Conservation (phyloP, 2,329 filamentous ascomycete species). For the Arachnomyces sp. region DNA sequence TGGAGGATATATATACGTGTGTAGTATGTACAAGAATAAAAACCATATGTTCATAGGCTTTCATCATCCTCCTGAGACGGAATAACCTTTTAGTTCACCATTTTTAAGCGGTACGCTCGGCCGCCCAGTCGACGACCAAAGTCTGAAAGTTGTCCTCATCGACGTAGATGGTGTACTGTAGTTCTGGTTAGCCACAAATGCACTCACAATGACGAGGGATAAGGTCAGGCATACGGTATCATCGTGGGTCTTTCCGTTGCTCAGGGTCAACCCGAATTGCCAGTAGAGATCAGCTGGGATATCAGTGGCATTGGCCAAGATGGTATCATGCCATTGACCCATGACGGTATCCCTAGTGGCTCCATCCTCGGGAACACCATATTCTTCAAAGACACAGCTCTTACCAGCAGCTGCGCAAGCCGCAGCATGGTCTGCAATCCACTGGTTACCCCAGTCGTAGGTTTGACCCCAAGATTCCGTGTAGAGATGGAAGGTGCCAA, state of each 20-base stretch:
- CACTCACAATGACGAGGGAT: too few relatives aligned
- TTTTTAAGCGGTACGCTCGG: neutral
- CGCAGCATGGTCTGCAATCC: constrained; percentile 41
- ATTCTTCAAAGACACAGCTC: constrained; percentile 36
- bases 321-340: constrained; percentile 29
- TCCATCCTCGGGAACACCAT: constrained; percentile 20
- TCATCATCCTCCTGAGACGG: too few relatives aligned
- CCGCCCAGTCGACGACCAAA: constrained; percentile 1
- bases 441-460: constrained; percentile 39
- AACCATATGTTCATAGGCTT: too few relatives aligned
- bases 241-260: constrained; percentile 21
- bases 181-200: too few relatives aligned
- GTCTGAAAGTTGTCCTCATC: constrained; percentile 4
- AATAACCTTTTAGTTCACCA: too few relatives aligned
- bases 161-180: constrained; percentile 3
- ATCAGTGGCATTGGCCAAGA: constrained; percentile 23
- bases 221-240: constrained; percentile 11
- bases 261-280: constrained; percentile 30
- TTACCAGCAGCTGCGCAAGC: constrained; percentile 32
- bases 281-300: constrained; percentile 33
- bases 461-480: constrained; percentile 35
- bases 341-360: constrained; percentile 22
- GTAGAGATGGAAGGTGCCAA: constrained; percentile 50
- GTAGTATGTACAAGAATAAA: too few relatives aligned
- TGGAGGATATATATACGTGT: too few relatives aligned